phyloP scores from a whole-genome alignment of 192 early-diverging fungal species.

The Rhizophagus sp. region DNA sequence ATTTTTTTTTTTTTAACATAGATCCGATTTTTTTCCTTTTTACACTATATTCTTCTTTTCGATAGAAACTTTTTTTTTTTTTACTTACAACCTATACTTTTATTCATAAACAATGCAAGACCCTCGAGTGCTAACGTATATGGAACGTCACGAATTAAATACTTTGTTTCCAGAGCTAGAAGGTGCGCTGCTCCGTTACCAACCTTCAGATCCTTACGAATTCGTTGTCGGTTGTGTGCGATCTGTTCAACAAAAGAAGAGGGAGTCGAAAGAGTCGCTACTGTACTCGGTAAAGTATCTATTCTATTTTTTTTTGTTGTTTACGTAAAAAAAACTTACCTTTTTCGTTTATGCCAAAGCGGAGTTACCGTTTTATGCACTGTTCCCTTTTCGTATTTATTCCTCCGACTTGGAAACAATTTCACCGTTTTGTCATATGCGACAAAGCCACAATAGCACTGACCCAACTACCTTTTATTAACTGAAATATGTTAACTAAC shows the following conservation, averaged over 20 bases:
- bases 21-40: neutral
- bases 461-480: neutral
- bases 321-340: slow-evolving; percentile 16
- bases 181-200: slow-evolving; percentile 26
- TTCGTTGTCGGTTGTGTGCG: slow-evolving; percentile 20
- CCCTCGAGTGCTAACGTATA: slow-evolving; percentile 5
- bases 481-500: neutral
- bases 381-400: slow-evolving; percentile 19
- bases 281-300: slow-evolving; percentile 24
- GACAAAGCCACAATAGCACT: neutral
- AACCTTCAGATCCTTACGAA: slow-evolving; percentile 20
- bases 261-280: slow-evolving; percentile 14
- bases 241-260: slow-evolving; percentile 27
- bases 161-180: slow-evolving; percentile 18
- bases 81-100: neutral
- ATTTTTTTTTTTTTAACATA: neutral
- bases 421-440: slow-evolving; percentile 5
- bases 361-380: slow-evolving; percentile 2
- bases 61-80: slow-evolving; percentile 4
- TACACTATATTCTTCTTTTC: neutral
- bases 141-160: slow-evolving; percentile 21
- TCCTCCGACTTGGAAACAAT: neutral
- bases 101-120: slow-evolving; percentile 26
- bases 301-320: slow-evolving; percentile 1
- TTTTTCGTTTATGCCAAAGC: slow-evolving; percentile 9